Conservation (phyloP, 345 rosid species). For the Ceriops decandra region DNA sequence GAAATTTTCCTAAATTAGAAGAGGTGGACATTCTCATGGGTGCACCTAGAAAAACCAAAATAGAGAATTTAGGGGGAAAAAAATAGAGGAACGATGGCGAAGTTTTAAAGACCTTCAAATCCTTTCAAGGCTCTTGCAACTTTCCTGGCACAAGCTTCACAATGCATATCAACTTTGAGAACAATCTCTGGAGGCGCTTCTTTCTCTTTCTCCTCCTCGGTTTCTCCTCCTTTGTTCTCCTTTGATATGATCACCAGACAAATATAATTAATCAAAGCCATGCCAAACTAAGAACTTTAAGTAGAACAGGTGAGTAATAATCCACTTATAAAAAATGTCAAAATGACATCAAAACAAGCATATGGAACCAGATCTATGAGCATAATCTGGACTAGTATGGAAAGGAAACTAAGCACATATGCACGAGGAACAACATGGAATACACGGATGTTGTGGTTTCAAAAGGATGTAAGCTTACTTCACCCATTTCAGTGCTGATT, state of each 20-base stretch:
- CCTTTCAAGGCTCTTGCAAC: constrained; percentile 57
- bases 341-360: too few relatives aligned
- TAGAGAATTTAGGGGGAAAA: not conserved
- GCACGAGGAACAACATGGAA: not conserved
- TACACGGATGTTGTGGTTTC: too few relatives aligned
- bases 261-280: not conserved
- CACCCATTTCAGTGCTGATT: constrained; percentile 40
- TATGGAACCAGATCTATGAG: not conserved
- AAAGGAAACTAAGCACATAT: not conserved
- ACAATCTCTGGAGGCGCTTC: constrained; percentile 53
- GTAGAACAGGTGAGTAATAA: too few relatives aligned
- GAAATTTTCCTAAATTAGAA: not conserved
- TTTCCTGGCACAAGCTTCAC: constrained; percentile 77
- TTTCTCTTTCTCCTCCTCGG: constrained; percentile 17
- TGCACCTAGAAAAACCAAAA: not conserved
- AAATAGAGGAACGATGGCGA: not conserved
- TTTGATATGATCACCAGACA: not conserved
- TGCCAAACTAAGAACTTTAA: too few relatives aligned
- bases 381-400: not conserved
- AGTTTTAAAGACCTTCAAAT: constrained; percentile 43
- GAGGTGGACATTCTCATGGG: not conserved
- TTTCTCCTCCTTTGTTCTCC: constrained; percentile 26
- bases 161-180: constrained; percentile 78
- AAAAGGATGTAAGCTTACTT: constrained; percentile 27
- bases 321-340: too few relatives aligned